Evolutionary conservation across 1,284 basidiomycete species (phyloP), one percentile per base, ranked within the genome.

Genomic region (Volvariella volvacea): DNA sequence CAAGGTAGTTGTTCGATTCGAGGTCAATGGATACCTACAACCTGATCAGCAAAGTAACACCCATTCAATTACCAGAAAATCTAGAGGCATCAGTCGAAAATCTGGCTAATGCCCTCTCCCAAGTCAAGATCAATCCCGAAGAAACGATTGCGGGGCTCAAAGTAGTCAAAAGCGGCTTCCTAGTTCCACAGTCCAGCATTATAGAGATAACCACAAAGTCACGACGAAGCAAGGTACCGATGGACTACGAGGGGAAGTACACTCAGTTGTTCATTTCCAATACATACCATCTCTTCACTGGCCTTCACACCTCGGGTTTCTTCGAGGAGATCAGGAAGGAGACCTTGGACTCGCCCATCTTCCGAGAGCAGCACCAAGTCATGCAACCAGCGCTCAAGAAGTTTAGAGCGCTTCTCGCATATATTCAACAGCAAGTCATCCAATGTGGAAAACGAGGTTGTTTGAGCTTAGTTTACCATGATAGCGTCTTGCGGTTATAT

Each of bases 191-290:
- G 39, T 58, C 64, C 1, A 55, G 66, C 9, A 57, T 77, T 30
- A 55, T 78, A 34, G 76, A 79, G 52, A 54, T 79, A 19, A 66
- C 63, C 3, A 76, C 76, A 3, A 64, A 70, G 20, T 66, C 68
- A 3, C 48, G 58, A 28, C 51, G 51, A 10, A 54, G 63, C 46
- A 50, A 54, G 42, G 44, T 55, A 28, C 41, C 55, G n/a, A 67
- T 66, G 50, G 59, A 71, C 49, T 78, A 72, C 73, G 56, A 55
- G 17, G 71, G 76, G 25, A 55, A 56, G 2, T 76, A 72, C 51
- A 67, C 71, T 0, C 78, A 79, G 50, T 62, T 80, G 2, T 72
- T 70, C 58, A 65, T 81, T 46, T 78, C 77, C 1, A 74, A 79
- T 52, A 80, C 76, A 0, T 63, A 68, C 0, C 64, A 76, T 45